Evolutionary conservation across 441 rosid species (phyloP).

Genomic region (Gossypium trilobum): DNA sequence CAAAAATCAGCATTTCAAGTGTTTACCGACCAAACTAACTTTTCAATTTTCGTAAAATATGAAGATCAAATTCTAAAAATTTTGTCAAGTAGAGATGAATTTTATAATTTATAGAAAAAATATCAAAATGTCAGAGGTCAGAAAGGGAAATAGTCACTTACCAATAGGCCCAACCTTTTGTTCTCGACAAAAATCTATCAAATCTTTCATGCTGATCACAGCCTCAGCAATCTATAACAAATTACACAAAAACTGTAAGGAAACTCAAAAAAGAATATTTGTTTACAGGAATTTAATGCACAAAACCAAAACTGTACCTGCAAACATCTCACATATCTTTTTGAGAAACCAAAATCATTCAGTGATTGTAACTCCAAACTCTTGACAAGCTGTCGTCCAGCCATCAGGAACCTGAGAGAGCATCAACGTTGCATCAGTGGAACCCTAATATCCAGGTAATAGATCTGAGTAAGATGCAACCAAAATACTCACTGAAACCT

Average conservation of each 20-base stretch:
- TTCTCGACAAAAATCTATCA: conserved; percentile 76
- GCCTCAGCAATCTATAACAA: conserved; percentile 83
- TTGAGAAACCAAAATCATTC: conserved; percentile 89
- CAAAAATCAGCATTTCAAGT: no score
- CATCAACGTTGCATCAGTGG: conserved; percentile 6
- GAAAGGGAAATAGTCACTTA: conserved; percentile 20
- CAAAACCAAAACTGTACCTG: conserved; percentile 46
- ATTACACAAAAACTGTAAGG: conserved; percentile 7
- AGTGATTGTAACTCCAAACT: conserved; percentile 82
- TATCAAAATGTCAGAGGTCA: neutral
- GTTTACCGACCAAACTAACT: no score
- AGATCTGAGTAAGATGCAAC: neutral
- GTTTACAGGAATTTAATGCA: neutral
- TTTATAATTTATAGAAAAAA: neutral
- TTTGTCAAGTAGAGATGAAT: no score
- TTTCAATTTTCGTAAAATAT: no score
- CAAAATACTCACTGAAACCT: neutral
- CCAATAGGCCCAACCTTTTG: conserved; percentile 85
- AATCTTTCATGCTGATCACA: conserved; percentile 96
- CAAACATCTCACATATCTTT: conserved; percentile 90
- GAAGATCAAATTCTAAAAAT: no score
- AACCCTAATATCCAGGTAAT: neutral
- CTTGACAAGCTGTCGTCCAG: conserved; percentile 86
- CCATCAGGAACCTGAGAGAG: conserved; percentile 64
- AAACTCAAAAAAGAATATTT: neutral